Percentiles rank a stretch among this genome's conserved stretches.
Evolutionary conservation across 305 asterid species (phyloP).

Genomic region (Petunia hybrid): DNA sequence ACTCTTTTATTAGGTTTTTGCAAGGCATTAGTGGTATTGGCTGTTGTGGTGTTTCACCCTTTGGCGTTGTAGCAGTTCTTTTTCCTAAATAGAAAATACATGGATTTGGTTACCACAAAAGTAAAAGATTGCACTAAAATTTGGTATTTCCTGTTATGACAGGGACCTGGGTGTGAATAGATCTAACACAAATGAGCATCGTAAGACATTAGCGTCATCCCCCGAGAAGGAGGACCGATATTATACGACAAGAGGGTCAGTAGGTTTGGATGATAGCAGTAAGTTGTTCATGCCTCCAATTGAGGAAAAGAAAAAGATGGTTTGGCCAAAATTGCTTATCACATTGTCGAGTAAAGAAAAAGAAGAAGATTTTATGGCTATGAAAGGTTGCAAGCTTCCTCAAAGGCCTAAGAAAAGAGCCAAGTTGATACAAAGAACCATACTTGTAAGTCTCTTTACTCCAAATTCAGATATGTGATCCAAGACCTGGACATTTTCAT

Average conservation of each 20-base stretch:
- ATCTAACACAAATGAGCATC: slow-evolving; percentile 45
- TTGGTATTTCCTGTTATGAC: slow-evolving; percentile 28
- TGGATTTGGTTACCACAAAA: not conserved
- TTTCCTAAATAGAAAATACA: not conserved
- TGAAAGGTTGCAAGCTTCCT: slow-evolving; percentile 95
- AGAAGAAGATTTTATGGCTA: slow-evolving; percentile 89
- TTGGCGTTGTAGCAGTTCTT: not conserved
- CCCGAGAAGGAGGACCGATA: slow-evolving; percentile 57
- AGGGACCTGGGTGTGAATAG: slow-evolving; percentile 51
- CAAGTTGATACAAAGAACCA: slow-evolving; percentile 80
- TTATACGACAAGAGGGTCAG: slow-evolving; percentile 57
- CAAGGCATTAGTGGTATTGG: not conserved
- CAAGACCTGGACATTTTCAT: slow-evolving; percentile 1
- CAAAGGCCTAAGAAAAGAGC: slow-evolving; percentile 98
- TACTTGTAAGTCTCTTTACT: slow-evolving; percentile 59
- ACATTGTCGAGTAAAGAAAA: slow-evolving; percentile 84
- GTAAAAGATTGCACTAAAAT: slow-evolving; percentile 15
- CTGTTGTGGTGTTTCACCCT: not conserved
- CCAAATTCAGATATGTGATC: not conserved
- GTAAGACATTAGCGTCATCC: slow-evolving; percentile 42
- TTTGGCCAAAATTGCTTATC: slow-evolving; percentile 84
- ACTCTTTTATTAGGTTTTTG: not conserved
- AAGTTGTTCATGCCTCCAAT: slow-evolving; percentile 39
- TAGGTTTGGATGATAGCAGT: slow-evolving; percentile 50
- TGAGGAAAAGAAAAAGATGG: slow-evolving; percentile 55